A percentile compares a stretch with the other conserved stretches of the same genome.
Evolutionary conservation across 306 rosid genomes (phyloP).

Genomic region (Geum urbanum): DNA sequence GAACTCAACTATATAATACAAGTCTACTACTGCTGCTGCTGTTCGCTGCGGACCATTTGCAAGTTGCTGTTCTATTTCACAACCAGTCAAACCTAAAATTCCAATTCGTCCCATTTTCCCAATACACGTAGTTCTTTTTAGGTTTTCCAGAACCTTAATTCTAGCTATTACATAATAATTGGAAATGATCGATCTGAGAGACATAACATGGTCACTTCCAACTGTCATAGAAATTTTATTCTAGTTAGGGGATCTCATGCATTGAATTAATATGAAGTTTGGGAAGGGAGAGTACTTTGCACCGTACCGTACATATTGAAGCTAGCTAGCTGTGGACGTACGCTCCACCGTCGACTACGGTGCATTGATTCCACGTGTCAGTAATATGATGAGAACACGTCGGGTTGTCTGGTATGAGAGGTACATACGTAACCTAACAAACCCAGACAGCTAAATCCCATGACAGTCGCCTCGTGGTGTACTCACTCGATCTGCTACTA

Average conservation of each 20-base stretch:
- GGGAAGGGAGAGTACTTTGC: slow-evolving; percentile 25
- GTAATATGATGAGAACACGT: slow-evolving; percentile 8
- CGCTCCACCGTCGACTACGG: background rate
- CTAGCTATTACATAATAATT: background rate
- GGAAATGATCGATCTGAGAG: background rate
- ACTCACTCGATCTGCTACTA: background rate
- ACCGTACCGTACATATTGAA: slow-evolving; percentile 11
- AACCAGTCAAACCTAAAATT: background rate
- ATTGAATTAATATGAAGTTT: background rate
- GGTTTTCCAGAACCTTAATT: background rate
- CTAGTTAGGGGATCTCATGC: slow-evolving; percentile 13
- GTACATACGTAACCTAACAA: slow-evolving; percentile 14
- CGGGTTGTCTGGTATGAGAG: slow-evolving; percentile 20
- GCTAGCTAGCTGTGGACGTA: slow-evolving; percentile 10
- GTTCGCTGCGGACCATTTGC: background rate
- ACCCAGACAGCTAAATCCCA: slow-evolving; percentile 29
- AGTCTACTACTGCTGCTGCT: background rate
- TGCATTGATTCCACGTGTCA: slow-evolving; percentile 26
- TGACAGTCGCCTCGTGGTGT: slow-evolving; percentile 16
- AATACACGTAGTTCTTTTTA: background rate
- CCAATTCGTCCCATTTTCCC: background rate
- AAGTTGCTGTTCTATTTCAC: background rate
- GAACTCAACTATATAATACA: too few relatives aligned
- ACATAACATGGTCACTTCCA: slow-evolving; percentile 19
- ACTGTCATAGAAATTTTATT: slow-evolving; percentile 17